Conservation (phyloP, 306 rosid species). For the Chamaecrista fasciculata region DNA sequence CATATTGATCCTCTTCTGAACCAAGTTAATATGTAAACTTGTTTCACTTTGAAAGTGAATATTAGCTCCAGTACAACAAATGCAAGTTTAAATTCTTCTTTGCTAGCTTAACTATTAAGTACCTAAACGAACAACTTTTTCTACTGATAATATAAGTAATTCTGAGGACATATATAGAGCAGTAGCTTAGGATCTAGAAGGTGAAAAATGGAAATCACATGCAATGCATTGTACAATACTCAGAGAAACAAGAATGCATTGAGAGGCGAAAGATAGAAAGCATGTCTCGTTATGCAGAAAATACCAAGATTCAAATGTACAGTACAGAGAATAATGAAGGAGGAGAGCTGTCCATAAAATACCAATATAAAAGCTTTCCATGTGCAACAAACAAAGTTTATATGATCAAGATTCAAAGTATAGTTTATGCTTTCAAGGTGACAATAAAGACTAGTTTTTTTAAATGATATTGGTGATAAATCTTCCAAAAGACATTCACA, state of each 20-base stretch:
- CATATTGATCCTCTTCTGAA: too few species aligned
- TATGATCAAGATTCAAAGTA: background rate
- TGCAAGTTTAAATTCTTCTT: background rate
- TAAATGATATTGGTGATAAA: background rate
- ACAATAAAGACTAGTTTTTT: background rate
- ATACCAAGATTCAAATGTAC: constrained; percentile 2
- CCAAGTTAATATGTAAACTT: too few species aligned
- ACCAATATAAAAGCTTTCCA: background rate
- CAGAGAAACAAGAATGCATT: background rate
- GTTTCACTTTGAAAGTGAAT: background rate
- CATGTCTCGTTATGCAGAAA: background rate
- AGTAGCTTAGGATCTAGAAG: background rate
- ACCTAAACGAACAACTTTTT: background rate
- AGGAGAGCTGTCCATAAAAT: background rate
- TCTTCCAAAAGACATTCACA: background rate
- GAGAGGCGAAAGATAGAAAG: background rate
- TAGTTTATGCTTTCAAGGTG: background rate
- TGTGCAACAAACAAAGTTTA: background rate
- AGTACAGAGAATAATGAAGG: background rate
- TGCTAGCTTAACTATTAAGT: background rate
- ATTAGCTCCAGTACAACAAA: background rate
- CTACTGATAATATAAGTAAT: background rate
- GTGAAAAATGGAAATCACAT: background rate
- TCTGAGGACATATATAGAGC: background rate
- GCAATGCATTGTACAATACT: constrained; percentile 9